Evolutionary conservation across 2,329 filamentous ascomycete species (phyloP), one percentile per base, ranked within the genome.

Genomic region (Penicillium sp.): DNA sequence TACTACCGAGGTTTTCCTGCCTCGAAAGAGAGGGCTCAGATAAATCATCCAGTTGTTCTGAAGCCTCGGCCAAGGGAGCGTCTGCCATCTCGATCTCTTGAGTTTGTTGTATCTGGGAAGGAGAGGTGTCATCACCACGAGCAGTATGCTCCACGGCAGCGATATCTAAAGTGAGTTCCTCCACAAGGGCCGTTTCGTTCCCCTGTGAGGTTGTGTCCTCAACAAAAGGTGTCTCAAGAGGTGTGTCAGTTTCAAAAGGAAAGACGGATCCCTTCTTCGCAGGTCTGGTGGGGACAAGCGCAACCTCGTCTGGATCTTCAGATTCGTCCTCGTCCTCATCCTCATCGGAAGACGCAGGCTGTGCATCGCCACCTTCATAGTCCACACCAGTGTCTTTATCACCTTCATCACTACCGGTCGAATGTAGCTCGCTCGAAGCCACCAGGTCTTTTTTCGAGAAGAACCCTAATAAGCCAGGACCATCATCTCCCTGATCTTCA

Each of bases 381-480:
- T 69, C 70, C 15, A 72, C 71, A 21, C 69, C 79, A 26, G 78
- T 78, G 8, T 80, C 76, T 46, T 79, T 78, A 29, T 76, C 75
- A 26, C 75, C 82, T 5, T 76, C 79, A 6, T 70, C 70, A 50
- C 66, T 64, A 49, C 69, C 69, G 47, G 64, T 67, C 38, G 64
- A 66, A n/a, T 62, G 52, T 9, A 61, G 58, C 35, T 62, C 52
- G 49, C 55, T 50, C 26, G 56, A 58, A 23, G 69, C 61, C n/a
- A 75, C 61, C n/a, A 75, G 63, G n/a, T 80, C 75, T 41, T 79
- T 78, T 19, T 76, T 75, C 17, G 79, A 78, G 64, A 83, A 83
- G 62, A 84, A 83, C 1, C 81, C 82, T 46, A 83, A 66, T 49
- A 83, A 68, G 6, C 78, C 80, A 30, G 71, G 68, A 11, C 72